phyloP scores from a whole-genome alignment of 371 early-diverging fungal genomes.

The Funneliformis caledonium region DNA sequence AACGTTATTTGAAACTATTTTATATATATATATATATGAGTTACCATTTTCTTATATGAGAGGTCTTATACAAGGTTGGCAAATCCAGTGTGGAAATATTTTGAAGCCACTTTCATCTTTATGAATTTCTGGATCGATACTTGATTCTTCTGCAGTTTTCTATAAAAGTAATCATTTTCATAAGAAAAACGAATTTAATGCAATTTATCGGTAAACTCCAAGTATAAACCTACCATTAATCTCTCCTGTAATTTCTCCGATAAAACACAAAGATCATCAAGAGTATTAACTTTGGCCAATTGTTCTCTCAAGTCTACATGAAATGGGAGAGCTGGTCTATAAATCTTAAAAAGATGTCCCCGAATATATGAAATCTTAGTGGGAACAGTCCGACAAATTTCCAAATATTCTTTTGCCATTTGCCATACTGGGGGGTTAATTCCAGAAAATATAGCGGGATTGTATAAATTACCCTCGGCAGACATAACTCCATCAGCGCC shows the following conservation, averaged over 20 bases:
- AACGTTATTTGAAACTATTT: neutral
- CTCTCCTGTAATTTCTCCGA: slow-evolving; percentile 64
- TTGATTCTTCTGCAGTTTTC: slow-evolving; percentile 45
- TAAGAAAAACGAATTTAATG: neutral
- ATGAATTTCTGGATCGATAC: slow-evolving; percentile 44
- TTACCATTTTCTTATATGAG: neutral
- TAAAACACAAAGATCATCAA: slow-evolving; percentile 67
- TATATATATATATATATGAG: neutral
- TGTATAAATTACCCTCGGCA: slow-evolving; percentile 87
- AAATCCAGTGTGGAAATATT: slow-evolving; percentile 72
- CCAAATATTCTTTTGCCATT: slow-evolving; percentile 86
- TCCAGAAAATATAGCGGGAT: slow-evolving; percentile 88
- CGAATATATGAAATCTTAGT: slow-evolving; percentile 71
- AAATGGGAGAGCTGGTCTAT: slow-evolving; percentile 72
- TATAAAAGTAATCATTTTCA: slow-evolving; percentile 33
- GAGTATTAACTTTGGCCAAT: slow-evolving; percentile 64
- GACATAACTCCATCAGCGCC: slow-evolving; percentile 85
- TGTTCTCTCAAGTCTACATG: slow-evolving; percentile 80
- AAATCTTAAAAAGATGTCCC: slow-evolving; percentile 94
- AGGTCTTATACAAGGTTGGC: slow-evolving; percentile 78
- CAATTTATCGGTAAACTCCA: neutral
- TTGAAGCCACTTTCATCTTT: slow-evolving; percentile 68
- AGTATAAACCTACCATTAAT: slow-evolving; percentile 50
- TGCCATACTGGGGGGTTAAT: slow-evolving; percentile 67
- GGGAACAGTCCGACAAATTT: slow-evolving; percentile 67